These are phyloP conservation scores for Gynochthodes officinalis DNA, from an alignment of 257 asterid genomes.

Conservation along the genomic window DNA sequence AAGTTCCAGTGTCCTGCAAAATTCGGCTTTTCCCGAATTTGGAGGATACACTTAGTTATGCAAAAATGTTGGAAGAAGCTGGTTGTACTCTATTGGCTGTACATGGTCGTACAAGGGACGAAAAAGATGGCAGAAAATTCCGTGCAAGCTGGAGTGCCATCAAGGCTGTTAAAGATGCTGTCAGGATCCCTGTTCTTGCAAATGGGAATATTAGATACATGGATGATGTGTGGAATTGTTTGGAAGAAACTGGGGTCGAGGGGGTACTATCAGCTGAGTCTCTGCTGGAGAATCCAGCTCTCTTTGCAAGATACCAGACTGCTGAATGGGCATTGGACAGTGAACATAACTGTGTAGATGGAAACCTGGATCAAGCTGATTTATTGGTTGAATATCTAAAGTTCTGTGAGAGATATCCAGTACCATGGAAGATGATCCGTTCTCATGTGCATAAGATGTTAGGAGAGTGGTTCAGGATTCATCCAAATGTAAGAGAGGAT, in stretches of 20 bases:
- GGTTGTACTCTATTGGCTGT: constrained; percentile 94
- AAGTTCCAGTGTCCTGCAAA: constrained; percentile 85
- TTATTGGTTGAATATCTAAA: constrained; percentile 67
- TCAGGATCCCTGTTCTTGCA: constrained; percentile 89
- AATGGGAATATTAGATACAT: constrained; percentile 82
- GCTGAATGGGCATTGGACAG: constrained; percentile 54
- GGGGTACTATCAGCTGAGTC: constrained; percentile 95
- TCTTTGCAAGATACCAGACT: constrained; percentile 80
- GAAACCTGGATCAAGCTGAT: constrained; percentile 67
- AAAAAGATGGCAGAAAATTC: constrained; percentile 80
- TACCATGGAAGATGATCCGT: constrained; percentile 96
- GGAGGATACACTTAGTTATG: constrained; percentile 76
- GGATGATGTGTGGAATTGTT: constrained; percentile 65
- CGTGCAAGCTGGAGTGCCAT: constrained; percentile 87
- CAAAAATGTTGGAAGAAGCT: constrained; percentile 93
- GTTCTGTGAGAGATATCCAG: constrained; percentile 77
- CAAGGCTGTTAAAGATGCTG: constrained; percentile 75
- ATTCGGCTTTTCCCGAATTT: constrained; percentile 76
- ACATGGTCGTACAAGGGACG: constrained; percentile 94
- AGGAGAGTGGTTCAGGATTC: constrained; percentile 90
- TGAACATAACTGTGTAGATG: constrained; percentile 41
- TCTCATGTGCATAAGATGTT: constrained; percentile 88
- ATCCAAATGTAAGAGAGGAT: constrained; percentile 69
- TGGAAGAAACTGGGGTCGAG: constrained; percentile 71
- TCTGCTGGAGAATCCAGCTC: constrained; percentile 93